A percentile compares a stretch with the other conserved stretches of the same genome.
Evolutionary conservation across 1,284 basidiomycete genomes (phyloP).

Genomic region (Sporisorium scitamineum): DNA sequence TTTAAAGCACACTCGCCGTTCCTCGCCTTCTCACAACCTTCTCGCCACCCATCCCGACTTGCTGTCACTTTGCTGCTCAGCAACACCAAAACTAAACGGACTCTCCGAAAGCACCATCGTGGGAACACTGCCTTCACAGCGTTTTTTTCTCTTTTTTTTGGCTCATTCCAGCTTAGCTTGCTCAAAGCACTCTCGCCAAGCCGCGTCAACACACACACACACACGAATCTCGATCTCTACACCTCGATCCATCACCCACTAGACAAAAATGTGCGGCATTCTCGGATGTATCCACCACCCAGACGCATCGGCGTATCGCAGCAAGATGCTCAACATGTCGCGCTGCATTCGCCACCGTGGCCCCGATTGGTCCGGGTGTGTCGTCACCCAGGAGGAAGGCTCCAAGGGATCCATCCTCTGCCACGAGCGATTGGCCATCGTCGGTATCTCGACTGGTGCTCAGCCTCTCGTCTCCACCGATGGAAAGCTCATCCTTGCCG

Average conservation of each 20-base stretch:
- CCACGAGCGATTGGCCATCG: conserved; percentile 82
- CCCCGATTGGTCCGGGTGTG: conserved; percentile 69
- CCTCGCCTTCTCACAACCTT: neutral
- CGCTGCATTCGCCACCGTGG: conserved; percentile 69
- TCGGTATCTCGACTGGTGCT: conserved; percentile 97
- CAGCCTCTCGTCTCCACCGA: conserved; percentile 93
- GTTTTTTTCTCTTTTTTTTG: no score
- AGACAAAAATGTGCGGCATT: conserved; percentile 64
- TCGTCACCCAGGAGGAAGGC: conserved; percentile 59
- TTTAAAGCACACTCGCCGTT: neutral
- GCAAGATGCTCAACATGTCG: conserved; percentile 67
- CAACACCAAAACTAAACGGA: neutral
- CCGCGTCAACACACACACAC: neutral
- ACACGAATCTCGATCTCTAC: neutral
- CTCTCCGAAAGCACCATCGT: neutral
- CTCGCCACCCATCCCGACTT: neutral
- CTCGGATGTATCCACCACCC: conserved; percentile 67
- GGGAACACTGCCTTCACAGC: neutral
- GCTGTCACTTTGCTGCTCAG: neutral
- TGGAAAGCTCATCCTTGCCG: conserved; percentile 85
- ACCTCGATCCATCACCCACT: neutral
- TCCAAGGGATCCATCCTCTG: conserved; percentile 68
- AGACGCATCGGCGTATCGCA: conserved; percentile 64
- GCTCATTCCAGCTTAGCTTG: neutral
- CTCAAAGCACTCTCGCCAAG: no score